Conservation (phyloP, 2,329 filamentous ascomycete species). For the Scolecobasidium constrictum region DNA sequence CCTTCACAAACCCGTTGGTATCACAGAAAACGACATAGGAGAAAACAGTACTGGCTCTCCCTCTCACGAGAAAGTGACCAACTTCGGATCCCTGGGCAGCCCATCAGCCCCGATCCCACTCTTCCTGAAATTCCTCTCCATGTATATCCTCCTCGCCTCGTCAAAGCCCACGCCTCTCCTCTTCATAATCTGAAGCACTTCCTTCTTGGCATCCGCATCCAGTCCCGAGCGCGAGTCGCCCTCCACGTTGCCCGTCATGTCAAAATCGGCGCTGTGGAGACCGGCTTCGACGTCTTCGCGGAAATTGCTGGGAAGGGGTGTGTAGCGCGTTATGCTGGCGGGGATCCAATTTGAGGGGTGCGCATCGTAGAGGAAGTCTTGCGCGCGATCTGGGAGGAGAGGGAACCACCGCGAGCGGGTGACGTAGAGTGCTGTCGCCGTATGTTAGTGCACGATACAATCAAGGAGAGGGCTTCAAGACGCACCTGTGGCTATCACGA, state of each 20-base stretch:
- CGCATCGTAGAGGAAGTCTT: not conserved
- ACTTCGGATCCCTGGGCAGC: conserved; percentile 81
- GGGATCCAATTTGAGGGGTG: conserved; percentile 29
- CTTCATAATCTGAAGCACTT: conserved; percentile 88
- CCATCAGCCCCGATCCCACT: conserved; percentile 87
- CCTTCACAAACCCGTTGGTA: too few species aligned
- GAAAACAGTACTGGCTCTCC: not conserved
- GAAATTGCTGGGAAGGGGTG: conserved; percentile 67
- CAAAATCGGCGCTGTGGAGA: conserved; percentile 71
- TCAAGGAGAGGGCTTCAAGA: too few species aligned
- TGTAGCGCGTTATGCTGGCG: conserved; percentile 52
- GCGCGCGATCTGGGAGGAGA: conserved; percentile 39
- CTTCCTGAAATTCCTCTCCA: conserved; percentile 74
- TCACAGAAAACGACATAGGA: not conserved
- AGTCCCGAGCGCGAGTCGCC: conserved; percentile 73
- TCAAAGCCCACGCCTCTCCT: conserved; percentile 73
- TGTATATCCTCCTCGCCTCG: conserved; percentile 77
- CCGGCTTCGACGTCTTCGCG: conserved; percentile 79
- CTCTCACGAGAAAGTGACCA: conserved; percentile 73
- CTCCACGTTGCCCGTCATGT: conserved; percentile 69
- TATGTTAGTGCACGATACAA: too few species aligned
- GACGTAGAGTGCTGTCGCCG: conserved; percentile 54
- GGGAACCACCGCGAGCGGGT: conserved; percentile 69
- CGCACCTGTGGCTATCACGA: conserved; percentile 60
- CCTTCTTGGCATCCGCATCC: conserved; percentile 67